Conservation (phyloP, 2,329 filamentous ascomycete genomes). For the Botrytis hyacinthi region DNA sequence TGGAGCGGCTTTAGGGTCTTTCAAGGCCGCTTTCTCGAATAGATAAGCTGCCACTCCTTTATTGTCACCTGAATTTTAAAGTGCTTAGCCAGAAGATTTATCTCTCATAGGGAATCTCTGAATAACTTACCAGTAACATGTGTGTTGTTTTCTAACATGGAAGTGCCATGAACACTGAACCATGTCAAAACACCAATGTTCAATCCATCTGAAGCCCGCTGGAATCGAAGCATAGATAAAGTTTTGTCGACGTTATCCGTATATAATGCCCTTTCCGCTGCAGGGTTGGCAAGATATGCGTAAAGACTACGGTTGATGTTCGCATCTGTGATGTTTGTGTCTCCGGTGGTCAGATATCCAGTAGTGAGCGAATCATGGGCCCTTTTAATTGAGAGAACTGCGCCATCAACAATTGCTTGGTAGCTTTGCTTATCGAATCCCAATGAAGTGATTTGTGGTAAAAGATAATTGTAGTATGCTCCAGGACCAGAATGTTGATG, state of each 20-base stretch:
- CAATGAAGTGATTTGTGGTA: slow-evolving; percentile 83
- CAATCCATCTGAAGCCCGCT: slow-evolving; percentile 68
- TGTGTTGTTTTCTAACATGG: slow-evolving; percentile 86
- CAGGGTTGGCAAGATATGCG: slow-evolving; percentile 82
- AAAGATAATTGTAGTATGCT: slow-evolving; percentile 88
- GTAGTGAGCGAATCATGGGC: slow-evolving; percentile 68
- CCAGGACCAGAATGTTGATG: slow-evolving; percentile 90
- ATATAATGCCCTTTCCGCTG: slow-evolving; percentile 70
- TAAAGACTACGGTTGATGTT: slow-evolving; percentile 88
- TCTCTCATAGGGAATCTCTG: not conserved
- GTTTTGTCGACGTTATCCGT: slow-evolving; percentile 62
- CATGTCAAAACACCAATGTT: slow-evolving; percentile 82
- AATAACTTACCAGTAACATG: slow-evolving; percentile 62
- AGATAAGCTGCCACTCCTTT: slow-evolving; percentile 87
- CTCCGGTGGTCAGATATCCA: slow-evolving; percentile 69
- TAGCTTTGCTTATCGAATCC: slow-evolving; percentile 87
- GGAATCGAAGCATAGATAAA: slow-evolving; percentile 77
- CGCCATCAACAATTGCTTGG: slow-evolving; percentile 84
- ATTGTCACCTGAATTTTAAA: slow-evolving; percentile 55
- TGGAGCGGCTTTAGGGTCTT: slow-evolving; percentile 55
- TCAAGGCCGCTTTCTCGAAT: slow-evolving; percentile 67
- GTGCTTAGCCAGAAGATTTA: not conserved
- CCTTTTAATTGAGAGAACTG: slow-evolving; percentile 73
- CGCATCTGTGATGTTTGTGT: slow-evolving; percentile 66
- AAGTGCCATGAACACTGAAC: slow-evolving; percentile 78